Conservation (phyloP, 495 filamentous ascomycete genomes). For the Viridothelium virens region DNA sequence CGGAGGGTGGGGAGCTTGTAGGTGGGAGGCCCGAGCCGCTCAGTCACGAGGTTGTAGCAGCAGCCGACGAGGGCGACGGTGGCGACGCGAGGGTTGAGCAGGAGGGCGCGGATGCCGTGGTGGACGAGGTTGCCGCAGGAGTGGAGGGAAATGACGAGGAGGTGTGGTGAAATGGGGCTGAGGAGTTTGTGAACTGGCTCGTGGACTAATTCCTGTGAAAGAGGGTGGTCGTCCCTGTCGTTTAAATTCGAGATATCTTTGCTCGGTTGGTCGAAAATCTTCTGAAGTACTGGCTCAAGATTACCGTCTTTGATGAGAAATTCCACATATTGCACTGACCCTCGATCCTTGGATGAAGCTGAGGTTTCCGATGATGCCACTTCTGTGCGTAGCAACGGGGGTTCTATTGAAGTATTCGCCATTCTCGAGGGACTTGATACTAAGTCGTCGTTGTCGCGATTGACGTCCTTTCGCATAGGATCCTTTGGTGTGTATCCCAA, state of each 20-base stretch:
- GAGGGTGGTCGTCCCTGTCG: constrained; percentile 11
- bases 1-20: constrained; percentile 64
- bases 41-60: constrained; percentile 94
- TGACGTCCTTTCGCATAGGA: not conserved
- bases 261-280: constrained; percentile 20
- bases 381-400: not conserved
- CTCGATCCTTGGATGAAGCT: constrained; percentile 29
- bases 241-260: constrained; percentile 10
- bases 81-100: constrained; percentile 71
- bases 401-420: not conserved
- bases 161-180: constrained; percentile 32
- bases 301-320: constrained; percentile 46
- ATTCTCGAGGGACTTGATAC: not conserved
- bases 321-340: constrained; percentile 47
- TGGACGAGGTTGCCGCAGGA: constrained; percentile 97
- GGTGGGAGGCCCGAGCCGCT: constrained; percentile 76
- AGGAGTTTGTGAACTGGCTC: constrained; percentile 22
- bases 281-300: constrained; percentile 29
- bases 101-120: constrained; percentile 78
- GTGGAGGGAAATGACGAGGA: constrained; percentile 91
- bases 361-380: not conserved
- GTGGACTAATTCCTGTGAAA: constrained; percentile 26
- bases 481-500: not conserved
- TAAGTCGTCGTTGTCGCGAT: not conserved
- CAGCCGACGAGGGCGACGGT: constrained; percentile 93